phyloP scores from a whole-genome alignment of 306 rosid species.

The Quercus rubra region DNA sequence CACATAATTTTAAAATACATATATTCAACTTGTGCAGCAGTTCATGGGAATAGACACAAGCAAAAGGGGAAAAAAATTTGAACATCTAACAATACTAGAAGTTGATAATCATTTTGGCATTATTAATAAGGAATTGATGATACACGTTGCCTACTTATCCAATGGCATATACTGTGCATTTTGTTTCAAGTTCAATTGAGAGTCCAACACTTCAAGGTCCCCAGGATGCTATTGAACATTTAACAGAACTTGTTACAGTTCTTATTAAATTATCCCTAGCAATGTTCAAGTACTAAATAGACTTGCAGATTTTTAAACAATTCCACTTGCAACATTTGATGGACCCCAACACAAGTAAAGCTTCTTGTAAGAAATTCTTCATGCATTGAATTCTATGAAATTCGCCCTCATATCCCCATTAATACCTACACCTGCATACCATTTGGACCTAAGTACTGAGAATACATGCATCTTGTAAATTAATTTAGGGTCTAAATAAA shows the following conservation, averaged over 20 bases:
- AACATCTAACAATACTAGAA: not conserved
- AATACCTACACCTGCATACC: not conserved
- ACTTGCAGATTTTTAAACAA: not conserved
- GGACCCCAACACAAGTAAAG: not conserved
- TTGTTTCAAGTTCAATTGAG: not conserved
- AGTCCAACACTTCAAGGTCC: conserved; percentile 15
- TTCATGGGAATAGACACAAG: not conserved
- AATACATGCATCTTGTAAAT: not conserved
- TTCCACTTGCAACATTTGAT: not conserved
- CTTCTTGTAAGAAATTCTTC: not conserved
- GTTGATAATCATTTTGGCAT: not conserved
- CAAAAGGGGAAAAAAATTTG: not conserved
- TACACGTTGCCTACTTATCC: no score
- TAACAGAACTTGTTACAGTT: not conserved
- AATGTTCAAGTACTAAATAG: not conserved
- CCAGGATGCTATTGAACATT: not conserved
- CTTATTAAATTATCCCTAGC: not conserved
- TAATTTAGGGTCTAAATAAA: not conserved
- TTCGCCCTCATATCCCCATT: not conserved
- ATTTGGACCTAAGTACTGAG: not conserved
- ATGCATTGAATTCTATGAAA: not conserved
- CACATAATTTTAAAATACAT: not conserved
- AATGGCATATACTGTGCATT: not conserved
- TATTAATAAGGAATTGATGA: no score
- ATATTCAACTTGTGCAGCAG: not conserved